Conservation (phyloP, 768 basidiomycete species). For the Rhizopogon vesiculosus region DNA sequence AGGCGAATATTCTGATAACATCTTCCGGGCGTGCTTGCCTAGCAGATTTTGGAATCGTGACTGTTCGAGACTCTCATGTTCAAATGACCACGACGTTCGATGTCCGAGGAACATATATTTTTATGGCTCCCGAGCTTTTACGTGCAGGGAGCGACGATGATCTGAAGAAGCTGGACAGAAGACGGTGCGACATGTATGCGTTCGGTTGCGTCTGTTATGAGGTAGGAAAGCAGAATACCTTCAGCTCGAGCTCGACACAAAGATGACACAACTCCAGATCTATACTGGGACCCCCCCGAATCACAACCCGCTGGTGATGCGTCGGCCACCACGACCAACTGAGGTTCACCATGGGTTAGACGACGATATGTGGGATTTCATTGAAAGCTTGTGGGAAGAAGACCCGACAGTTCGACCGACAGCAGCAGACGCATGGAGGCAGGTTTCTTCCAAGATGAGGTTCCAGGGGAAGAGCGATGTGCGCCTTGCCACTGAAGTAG, state of each 20-base stretch:
- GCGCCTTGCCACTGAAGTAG: background rate
- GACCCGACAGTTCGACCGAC: background rate
- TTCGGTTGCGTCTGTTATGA: constrained; percentile 37
- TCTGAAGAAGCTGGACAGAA: constrained; percentile 18
- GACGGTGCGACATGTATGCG: constrained; percentile 36
- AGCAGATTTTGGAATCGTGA: constrained; percentile 43
- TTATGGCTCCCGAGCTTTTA: constrained; percentile 23
- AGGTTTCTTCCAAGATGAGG: background rate
- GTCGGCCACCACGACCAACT: background rate
- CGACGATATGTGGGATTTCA: constrained; percentile 4
- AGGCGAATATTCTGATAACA: constrained; percentile 47
- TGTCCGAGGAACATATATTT: constrained; percentile 13
- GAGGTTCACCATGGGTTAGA: background rate
- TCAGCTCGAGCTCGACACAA: background rate
- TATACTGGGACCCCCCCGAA: background rate
- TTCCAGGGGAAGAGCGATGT: background rate
- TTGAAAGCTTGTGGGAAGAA: background rate
- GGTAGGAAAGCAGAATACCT: constrained; percentile 13
- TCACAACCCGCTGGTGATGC: accelerated
- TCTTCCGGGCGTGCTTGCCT: constrained; percentile 37
- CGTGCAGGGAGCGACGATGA: background rate
- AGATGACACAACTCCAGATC: background rate
- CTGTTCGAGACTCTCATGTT: constrained; percentile 11
- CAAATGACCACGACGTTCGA: constrained; percentile 4
- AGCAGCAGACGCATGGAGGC: background rate